A percentile compares a stretch with the other conserved stretches of the same genome.
Conservation (phyloP, 139 green algal genomes). For the Desmodesmus armatus region DNA sequence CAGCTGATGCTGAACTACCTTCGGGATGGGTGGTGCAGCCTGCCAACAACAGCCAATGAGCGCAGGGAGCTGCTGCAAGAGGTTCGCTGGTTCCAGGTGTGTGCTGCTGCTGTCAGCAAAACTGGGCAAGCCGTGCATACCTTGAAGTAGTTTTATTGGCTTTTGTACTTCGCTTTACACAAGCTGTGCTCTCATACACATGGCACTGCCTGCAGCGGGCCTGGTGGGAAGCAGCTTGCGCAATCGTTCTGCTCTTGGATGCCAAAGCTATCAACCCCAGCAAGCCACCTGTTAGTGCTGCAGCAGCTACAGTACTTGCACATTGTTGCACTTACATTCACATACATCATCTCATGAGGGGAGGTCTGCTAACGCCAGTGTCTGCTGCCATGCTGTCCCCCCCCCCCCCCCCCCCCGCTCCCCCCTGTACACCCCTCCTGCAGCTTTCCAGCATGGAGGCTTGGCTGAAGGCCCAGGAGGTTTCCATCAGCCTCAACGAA, state of each 20-base stretch:
- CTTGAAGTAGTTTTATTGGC: no score
- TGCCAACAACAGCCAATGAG: slow-evolving; percentile 50
- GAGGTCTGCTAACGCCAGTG: no score
- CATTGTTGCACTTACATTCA: no score
- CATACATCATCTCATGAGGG: no score
- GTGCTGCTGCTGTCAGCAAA: no score
- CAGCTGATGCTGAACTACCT: slow-evolving; percentile 65
- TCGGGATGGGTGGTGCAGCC: slow-evolving; percentile 52
- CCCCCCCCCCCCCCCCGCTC: neutral
- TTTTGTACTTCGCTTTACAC: no score
- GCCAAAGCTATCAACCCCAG: neutral
- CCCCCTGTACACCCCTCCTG: neutral
- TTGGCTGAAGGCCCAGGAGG: slow-evolving; percentile 46
- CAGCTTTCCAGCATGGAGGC: slow-evolving; percentile 52
- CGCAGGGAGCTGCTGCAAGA: slow-evolving; percentile 57
- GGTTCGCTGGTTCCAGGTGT: slow-evolving; percentile 58
- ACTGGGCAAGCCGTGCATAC: no score
- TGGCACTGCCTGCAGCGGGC: neutral
- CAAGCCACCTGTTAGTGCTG: neutral
- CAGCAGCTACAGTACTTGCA: no score
- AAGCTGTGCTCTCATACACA: neutral
- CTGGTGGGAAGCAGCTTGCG: neutral
- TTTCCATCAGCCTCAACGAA: neutral
- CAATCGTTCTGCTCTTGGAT: no score
- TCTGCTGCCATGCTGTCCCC: no score